Base-by-base conservation (phyloP, 176 grass and related monocot species). In the Triticum aestivum region DNA sequence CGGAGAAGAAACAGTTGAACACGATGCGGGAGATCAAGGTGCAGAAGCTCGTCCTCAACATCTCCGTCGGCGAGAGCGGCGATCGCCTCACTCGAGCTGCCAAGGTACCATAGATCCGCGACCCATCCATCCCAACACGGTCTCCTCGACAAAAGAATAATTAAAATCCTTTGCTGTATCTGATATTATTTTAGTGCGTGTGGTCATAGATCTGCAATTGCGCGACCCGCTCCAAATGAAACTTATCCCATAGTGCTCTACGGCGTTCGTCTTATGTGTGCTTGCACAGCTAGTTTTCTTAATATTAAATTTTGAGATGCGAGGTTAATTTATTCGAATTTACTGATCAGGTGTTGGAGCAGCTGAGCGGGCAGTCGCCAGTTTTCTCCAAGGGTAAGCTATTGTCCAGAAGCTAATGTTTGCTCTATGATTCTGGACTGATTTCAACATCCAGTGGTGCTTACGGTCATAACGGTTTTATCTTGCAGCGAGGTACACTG, bases 351-450 rank as follows among this genome's bases (percentile, higher is more conserved):
- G 91, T 93, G 62, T 73, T 93, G 54, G 91, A 93, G 82, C 91
- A 93, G 70, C 63, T 93, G 78, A 93, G 91, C 24, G 91, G 91
- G 61, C 91, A 93, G 72, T 68, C 85, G 29, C 91, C 91, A 0
- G 88, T 93, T 39, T 93, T 93, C 72, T 93, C 91, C 24, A 93
- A 93, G 78, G 91, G 91, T 93, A 85, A 82, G 24, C 52, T 9
- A 7, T 47, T 76, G 26, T 29, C 65, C 3, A 29, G 6, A 11
- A 44, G 17, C 23, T 58, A 15, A 13, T 21, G 11, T 79, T 54
- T 49, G 8, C n/a, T 23, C 1, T 4, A 23, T 73, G 18, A 11
- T 44, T 10, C 18, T 39, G 7, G 1, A 23, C 8, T 51, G 4
- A 32, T 37, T 64, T 82, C 35, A 49, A 14, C 32, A 12, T 30